These are phyloP conservation scores for Setaria viridis DNA, from an alignment of 202 grass and related monocot genomes.

Conservation along the genomic window DNA sequence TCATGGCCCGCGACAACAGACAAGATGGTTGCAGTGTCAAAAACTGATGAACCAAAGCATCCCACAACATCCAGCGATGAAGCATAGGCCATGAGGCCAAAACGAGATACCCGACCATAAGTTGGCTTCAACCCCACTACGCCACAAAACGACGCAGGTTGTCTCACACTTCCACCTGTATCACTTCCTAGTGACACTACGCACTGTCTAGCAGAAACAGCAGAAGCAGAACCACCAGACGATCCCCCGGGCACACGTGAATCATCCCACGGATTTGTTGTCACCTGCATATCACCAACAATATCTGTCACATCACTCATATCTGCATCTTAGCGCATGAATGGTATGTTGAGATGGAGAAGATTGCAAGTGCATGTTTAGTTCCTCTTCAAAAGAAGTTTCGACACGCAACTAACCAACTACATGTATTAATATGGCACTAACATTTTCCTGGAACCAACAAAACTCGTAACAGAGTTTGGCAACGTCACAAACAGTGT, in stretches of 20 bases:
- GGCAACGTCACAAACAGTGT: not conserved
- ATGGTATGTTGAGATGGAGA: conserved; percentile 1
- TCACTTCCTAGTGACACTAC: conserved; percentile 90
- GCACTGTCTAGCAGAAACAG: conserved; percentile 89
- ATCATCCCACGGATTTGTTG: conserved; percentile 88
- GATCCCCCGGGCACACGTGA: conserved; percentile 89
- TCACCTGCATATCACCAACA: conserved; percentile 65
- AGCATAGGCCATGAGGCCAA: conserved; percentile 93
- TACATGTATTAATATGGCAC: not conserved
- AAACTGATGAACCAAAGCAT: conserved; percentile 75
- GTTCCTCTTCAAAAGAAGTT: not conserved
- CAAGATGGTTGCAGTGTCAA: conserved; percentile 74
- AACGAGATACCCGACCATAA: conserved; percentile 94
- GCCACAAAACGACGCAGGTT: conserved; percentile 93
- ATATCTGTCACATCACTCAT: conserved; percentile 24
- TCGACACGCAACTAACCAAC: not conserved
- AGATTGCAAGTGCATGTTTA: conserved; percentile 4
- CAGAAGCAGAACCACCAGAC: conserved; percentile 88
- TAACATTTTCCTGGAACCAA: not conserved
- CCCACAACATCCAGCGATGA: conserved; percentile 94
- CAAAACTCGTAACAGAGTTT: not conserved
- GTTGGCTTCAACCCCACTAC: conserved; percentile 93
- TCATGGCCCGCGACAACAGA: conserved; percentile 85
- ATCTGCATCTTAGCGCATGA: not conserved
- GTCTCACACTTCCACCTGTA: conserved; percentile 96